Evolutionary conservation across 352 stramenopile genomes (phyloP), one percentile per base, ranked within the genome.

Genomic region (Phytophthora crassamura): DNA sequence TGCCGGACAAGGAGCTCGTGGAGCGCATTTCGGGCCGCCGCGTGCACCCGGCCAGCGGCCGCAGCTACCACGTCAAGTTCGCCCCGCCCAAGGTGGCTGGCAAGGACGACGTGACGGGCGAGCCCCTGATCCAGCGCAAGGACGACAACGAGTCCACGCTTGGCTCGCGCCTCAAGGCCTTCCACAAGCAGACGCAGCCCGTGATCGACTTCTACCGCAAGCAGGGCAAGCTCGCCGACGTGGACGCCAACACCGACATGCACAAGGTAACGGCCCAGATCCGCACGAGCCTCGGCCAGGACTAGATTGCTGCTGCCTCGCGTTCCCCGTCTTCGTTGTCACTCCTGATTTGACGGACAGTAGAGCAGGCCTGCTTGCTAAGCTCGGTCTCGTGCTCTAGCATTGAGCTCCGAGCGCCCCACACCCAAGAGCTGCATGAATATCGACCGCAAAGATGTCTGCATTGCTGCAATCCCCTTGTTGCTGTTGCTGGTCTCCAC

Each of bases 11-110:
- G 55, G 90, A 98, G 38, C 81, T 99, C 38, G 94, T 98, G 64
- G 96, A 99, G 71, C 93, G 97, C 63, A 99, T 99, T 65, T 94
- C 95, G 20, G 97, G 97, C 58, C 91, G 97, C 63, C 97, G 96
- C 71, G 97, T 99, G 74, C 95, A 99, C 87, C 89, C 94, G 47
- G 86, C 75, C n/a, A 97, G 78, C 36, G 97, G 97, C 78, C 89
- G 95, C 65, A 98, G 87, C 75, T 99, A 99, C 83, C 97, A 99
- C 77, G 87, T 98, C 60, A 98, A 99, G 88, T 99, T 98, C 82
- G 97, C 97, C 63, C 96, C 97, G 47, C 97, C 97, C 28, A 97
- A 99, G 84, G 85, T 89, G 12, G 75, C 75, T 1, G 84, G 77
- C 60, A 88, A 89, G 66, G 88, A 96, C 77, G 97, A 99, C 76